Base-by-base conservation (phyloP, 1,284 basidiomycete genomes). In the Apiotrichum sp. region DNA sequence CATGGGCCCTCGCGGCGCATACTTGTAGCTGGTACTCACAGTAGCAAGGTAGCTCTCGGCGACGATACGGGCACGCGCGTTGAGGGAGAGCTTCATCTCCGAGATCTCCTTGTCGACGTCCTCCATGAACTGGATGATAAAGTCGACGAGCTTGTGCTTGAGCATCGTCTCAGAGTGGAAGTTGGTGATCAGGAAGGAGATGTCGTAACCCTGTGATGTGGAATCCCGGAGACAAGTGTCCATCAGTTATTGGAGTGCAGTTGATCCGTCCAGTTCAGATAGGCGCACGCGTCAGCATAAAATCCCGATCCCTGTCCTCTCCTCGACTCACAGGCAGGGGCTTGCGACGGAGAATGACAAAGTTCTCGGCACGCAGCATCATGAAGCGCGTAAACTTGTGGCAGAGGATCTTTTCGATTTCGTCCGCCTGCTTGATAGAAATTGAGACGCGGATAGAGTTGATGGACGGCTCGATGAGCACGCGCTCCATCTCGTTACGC, bases 61-160 rank as follows among this genome's bases (percentile, higher is more conserved):
- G 33, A 98, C 95, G 57, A 89, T 98, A 77, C 96, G 89, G 1
- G 96, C 93, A 57, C 96, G 84, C 34, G 93, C 93, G 69, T 98
- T 99, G 58, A 98, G 80, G 66, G 87, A 78, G 40, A 83, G 71
- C 67, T 83, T 83, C 77, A 82, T 82, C 65, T 83, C 81, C n/a
- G 77, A 78, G 55, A 81, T 80, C 68, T 81, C 80, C 69, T 79
- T 78, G 70, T 80, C 79, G 35, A 98, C 93, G 68, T 98, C 93
- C 72, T 98, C 93, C 93, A 98, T 98, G 74, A 98, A 97, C 87
- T 98, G 91, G 65, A 98, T 97, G 77, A 99, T 96, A 78, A 99
- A 99, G 78, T 99, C 96, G 45, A 99, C 96, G 54, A 99, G 87
- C 80, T 98, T 98, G 78, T 98, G 93, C 79, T 98, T 98, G 65